phyloP scores from a whole-genome alignment of 1,139 yeast species.

The Lodderomyces parapsilosis region DNA sequence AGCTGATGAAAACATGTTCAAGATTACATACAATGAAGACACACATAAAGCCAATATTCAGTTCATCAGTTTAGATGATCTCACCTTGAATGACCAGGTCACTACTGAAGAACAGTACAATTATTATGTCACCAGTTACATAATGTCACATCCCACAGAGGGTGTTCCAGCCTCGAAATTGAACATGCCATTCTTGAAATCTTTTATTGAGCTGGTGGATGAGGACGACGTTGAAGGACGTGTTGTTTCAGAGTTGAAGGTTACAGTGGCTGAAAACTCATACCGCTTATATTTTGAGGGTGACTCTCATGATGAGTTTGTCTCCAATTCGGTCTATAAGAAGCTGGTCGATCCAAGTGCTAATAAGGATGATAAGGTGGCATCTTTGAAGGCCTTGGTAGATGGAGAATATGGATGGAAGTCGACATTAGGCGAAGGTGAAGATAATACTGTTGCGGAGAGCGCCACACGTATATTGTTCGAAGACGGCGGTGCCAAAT shows the following conservation, averaged over 20 bases:
- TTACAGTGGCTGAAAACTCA: constrained; percentile 75
- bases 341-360: constrained; percentile 26
- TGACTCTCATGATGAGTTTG: constrained; percentile 78
- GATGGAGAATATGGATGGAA: constrained; percentile 43
- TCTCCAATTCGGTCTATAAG: constrained; percentile 51
- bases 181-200: constrained; percentile 69
- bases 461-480: constrained; percentile 26
- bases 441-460: constrained; percentile 15
- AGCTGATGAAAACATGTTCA: constrained; percentile 88
- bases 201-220: constrained; percentile 55
- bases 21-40: constrained; percentile 66
- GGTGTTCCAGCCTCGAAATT: constrained; percentile 86
- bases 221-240: constrained; percentile 67
- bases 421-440: constrained; percentile 27
- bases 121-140: constrained; percentile 86
- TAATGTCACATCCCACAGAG: constrained; percentile 96
- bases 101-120: constrained; percentile 83
- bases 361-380: constrained; percentile 26
- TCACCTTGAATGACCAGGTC: constrained; percentile 77
- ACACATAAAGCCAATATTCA: constrained; percentile 65
- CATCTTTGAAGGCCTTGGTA: constrained; percentile 25
- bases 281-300: constrained; percentile 81
- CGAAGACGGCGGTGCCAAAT: constrained; percentile 34
- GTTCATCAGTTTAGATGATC: constrained; percentile 82
- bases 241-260: constrained; percentile 71